Evolutionary conservation across 2,329 filamentous ascomycete genomes (phyloP).

Genomic region (Fusarium pilosicola): DNA sequence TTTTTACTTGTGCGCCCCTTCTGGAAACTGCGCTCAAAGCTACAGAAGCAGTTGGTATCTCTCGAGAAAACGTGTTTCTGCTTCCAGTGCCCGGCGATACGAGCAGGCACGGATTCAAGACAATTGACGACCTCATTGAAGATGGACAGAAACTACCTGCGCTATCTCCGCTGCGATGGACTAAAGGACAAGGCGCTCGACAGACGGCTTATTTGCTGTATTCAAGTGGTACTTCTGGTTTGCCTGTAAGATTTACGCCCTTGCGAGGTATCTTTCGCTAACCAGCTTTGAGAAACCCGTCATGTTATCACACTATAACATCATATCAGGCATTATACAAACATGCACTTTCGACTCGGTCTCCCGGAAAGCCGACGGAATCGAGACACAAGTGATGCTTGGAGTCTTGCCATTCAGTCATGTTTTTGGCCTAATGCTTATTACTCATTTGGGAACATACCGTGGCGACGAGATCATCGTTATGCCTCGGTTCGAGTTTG

Average conservation of each 20-base stretch:
- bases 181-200: conserved; percentile 70
- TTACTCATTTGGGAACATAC: conserved; percentile 72
- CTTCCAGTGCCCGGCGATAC: conserved; percentile 66
- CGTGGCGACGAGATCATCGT: conserved; percentile 79
- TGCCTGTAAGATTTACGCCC: conserved; percentile 52
- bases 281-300: conserved; percentile 70
- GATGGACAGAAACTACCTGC: conserved; percentile 64
- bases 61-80: conserved; percentile 71
- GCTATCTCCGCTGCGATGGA: conserved; percentile 65
- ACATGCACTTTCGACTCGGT: conserved; percentile 55
- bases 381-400: conserved; percentile 60
- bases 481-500: conserved; percentile 78
- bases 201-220: conserved; percentile 83
- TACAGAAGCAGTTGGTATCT: conserved; percentile 69
- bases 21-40: conserved; percentile 71
- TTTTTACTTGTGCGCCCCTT: conserved; percentile 77
- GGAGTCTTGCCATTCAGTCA: conserved; percentile 82
- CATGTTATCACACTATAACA: conserved; percentile 83
- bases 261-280: not conserved
- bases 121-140: conserved; percentile 71
- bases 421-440: conserved; percentile 80
- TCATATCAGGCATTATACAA: conserved; percentile 79
- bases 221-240: conserved; percentile 80
- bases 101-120: conserved; percentile 61
- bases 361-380: conserved; percentile 47